A percentile compares a stretch with the other conserved stretches of the same genome.
These are phyloP conservation scores for Stagonosporopsis vannaccii DNA, from an alignment of 2,329 filamentous ascomycete species.

Conservation along the genomic window DNA sequence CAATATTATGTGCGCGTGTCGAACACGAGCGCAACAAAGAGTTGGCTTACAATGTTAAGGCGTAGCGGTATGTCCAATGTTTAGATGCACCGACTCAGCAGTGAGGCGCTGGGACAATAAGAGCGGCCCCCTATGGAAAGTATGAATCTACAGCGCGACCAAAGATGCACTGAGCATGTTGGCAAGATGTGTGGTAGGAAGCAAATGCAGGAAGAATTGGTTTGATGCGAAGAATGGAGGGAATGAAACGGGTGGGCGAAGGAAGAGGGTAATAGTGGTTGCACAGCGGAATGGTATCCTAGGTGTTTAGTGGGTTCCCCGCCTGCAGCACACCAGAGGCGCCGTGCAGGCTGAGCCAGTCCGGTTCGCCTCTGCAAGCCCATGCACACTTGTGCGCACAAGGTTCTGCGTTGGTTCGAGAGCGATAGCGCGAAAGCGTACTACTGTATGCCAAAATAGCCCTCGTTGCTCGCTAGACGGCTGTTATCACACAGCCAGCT, in stretches of 20 bases:
- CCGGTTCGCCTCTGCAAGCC: slow-evolving; percentile 40
- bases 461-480: slow-evolving; percentile 9
- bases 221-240: slow-evolving; percentile 23
- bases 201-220: slow-evolving; percentile 19
- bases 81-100: slow-evolving; percentile 22
- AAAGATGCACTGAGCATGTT: slow-evolving; percentile 24
- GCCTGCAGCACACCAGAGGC: slow-evolving; percentile 37
- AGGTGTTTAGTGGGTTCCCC: slow-evolving; percentile 34
- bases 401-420: slow-evolving; percentile 28
- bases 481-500: slow-evolving; percentile 16
- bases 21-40: slow-evolving; percentile 6
- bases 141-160: slow-evolving; percentile 38
- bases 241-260: slow-evolving; percentile 29
- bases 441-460: slow-evolving; percentile 13
- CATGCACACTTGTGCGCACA: slow-evolving; percentile 35
- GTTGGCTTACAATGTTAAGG: slow-evolving; percentile 6
- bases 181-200: slow-evolving; percentile 24
- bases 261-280: slow-evolving; percentile 35
- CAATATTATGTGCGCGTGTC: slow-evolving; percentile 17
- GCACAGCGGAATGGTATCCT: slow-evolving; percentile 43
- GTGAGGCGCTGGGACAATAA: slow-evolving; percentile 10
- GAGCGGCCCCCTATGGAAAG: slow-evolving; percentile 22
- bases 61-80: background rate
- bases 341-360: slow-evolving; percentile 38
- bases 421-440: slow-evolving; percentile 21